Evolutionary conservation across 306 rosid genomes (phyloP), one percentile per base, ranked within the genome.

Genomic region (Cucurbita argyrosperma): DNA sequence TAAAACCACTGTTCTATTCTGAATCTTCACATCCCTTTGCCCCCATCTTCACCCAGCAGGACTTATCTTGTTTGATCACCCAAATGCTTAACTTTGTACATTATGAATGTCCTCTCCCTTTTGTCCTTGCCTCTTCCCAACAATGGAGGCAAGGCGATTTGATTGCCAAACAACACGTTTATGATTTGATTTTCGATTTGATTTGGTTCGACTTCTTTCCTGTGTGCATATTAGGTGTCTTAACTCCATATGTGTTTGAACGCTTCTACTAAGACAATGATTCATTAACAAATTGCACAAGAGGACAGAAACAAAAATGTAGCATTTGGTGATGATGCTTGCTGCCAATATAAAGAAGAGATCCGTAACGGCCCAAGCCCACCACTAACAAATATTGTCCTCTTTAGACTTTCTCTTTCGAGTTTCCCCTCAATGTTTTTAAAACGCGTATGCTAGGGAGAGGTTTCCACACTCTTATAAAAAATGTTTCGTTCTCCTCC

Each of bases 51-150:
- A 26, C 74, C 55, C 56, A 67, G 40, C 72, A 45, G 6, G 19
- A 67, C 19, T 38, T 63, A 63, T 67, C 72, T 67, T 67, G 39
- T 67, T 66, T 66, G n/a, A 45, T 68, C 9, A 69, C 35, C 59
- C 42, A 69, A 13, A 50, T 52, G 74, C 46, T 16, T 51, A 9
- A 30, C 74, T 51, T 70, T 70, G 74, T 70, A 70, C 74, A 70
- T 70, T 70, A n/a, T 70, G 47, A 70, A 51, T 70, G 74, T 70
- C 74, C 60, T 70, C 60, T 70, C 16, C 74, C 60, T 50, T 70
- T 51, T 49, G 74, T 69, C 56, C 58, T 49, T 47, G 42, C 0
- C 53, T 65, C 53, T 65, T 43, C 16, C 38, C 6, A 65, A 42
- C 71, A n/a, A 63, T 63, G 50, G 70, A 63, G 11, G 26, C 3